These are phyloP conservation scores for Cercospora sp. DNA, from an alignment of 2,329 filamentous ascomycete species.

Conservation along the genomic window DNA sequence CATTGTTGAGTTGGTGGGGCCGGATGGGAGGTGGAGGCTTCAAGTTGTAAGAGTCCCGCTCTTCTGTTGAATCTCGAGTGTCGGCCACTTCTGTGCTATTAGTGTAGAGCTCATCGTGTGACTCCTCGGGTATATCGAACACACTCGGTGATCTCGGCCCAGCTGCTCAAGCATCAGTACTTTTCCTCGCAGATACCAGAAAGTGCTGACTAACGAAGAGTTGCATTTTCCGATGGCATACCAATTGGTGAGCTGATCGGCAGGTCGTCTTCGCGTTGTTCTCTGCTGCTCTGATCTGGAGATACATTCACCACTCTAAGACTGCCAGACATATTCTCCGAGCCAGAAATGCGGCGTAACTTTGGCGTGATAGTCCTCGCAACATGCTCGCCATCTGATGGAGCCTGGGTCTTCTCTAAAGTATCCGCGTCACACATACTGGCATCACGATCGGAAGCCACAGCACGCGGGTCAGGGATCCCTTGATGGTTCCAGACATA, in stretches of 20 bases:
- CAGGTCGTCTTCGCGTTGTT: slow-evolving; percentile 3
- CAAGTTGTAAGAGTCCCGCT: slow-evolving; percentile 42
- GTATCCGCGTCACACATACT: slow-evolving; percentile 17
- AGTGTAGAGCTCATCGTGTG: slow-evolving; percentile 26
- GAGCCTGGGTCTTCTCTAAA: background rate
- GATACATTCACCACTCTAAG: slow-evolving; percentile 23
- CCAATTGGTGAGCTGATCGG: background rate
- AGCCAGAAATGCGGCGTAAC: slow-evolving; percentile 18
- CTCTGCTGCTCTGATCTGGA: slow-evolving; percentile 7
- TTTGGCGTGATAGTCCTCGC: slow-evolving; percentile 2
- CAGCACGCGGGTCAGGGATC: slow-evolving; percentile 7
- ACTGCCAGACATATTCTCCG: slow-evolving; percentile 20
- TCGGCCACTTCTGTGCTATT: slow-evolving; percentile 28
- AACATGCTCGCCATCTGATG: background rate
- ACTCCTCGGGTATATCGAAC: slow-evolving; percentile 30
- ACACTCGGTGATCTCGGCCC: slow-evolving; percentile 32
- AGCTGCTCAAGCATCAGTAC: slow-evolving; percentile 22
- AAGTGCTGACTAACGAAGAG: background rate
- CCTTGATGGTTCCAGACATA: slow-evolving; percentile 10
- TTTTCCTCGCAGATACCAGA: background rate
- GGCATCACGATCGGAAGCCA: slow-evolving; percentile 7
- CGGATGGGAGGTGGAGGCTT: slow-evolving; percentile 43
- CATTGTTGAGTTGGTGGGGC: slow-evolving; percentile 26
- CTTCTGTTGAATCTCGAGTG: slow-evolving; percentile 19
- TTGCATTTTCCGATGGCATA: slow-evolving; percentile 4